phyloP scores from a whole-genome alignment of 768 basidiomycete species.

The Kwoniella sp. region DNA sequence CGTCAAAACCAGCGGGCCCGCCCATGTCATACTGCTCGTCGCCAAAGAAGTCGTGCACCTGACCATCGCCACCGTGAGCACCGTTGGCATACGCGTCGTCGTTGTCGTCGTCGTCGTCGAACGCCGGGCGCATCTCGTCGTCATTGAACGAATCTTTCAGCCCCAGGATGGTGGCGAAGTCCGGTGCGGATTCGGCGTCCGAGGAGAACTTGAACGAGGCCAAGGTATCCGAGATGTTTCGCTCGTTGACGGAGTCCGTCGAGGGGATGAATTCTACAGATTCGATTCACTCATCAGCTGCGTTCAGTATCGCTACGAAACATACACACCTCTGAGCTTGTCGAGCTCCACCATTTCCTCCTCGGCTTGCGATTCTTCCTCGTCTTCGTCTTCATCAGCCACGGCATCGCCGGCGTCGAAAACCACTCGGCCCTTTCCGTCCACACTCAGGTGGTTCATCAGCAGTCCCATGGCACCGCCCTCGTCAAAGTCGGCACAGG shows the following conservation, averaged over 20 bases:
- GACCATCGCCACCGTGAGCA: slow-evolving; percentile 11
- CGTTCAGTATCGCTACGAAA: slow-evolving; percentile 47
- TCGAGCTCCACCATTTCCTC: slow-evolving; percentile 57
- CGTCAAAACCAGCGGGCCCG: slow-evolving; percentile 40
- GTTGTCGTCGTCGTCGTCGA: slow-evolving; percentile 22
- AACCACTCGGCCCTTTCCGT: slow-evolving; percentile 80
- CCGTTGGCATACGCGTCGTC: slow-evolving; percentile 9
- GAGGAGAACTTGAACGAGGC: slow-evolving; percentile 76
- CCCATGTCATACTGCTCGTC: slow-evolving; percentile 42
- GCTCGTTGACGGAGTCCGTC: slow-evolving; percentile 60
- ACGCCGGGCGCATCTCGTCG: slow-evolving; percentile 12
- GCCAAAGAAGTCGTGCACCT: slow-evolving; percentile 47
- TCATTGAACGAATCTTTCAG: slow-evolving; percentile 30
- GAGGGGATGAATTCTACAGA: slow-evolving; percentile 68
- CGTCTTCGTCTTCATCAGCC: slow-evolving; percentile 63
- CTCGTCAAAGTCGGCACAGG: slow-evolving; percentile 96
- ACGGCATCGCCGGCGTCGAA: slow-evolving; percentile 91
- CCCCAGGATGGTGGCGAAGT: slow-evolving; percentile 53
- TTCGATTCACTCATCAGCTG: neutral
- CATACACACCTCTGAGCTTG: slow-evolving; percentile 40
- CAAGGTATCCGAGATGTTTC: slow-evolving; percentile 75
- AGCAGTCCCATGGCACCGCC: slow-evolving; percentile 91
- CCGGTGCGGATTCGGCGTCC: slow-evolving; percentile 58
- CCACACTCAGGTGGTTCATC: slow-evolving; percentile 91
- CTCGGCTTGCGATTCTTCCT: slow-evolving; percentile 56